A percentile compares a stretch with the other conserved stretches of the same genome.
These are phyloP conservation scores for Casuarina equisetifolia DNA, from an alignment of 306 rosid genomes.

Conservation along the genomic window DNA sequence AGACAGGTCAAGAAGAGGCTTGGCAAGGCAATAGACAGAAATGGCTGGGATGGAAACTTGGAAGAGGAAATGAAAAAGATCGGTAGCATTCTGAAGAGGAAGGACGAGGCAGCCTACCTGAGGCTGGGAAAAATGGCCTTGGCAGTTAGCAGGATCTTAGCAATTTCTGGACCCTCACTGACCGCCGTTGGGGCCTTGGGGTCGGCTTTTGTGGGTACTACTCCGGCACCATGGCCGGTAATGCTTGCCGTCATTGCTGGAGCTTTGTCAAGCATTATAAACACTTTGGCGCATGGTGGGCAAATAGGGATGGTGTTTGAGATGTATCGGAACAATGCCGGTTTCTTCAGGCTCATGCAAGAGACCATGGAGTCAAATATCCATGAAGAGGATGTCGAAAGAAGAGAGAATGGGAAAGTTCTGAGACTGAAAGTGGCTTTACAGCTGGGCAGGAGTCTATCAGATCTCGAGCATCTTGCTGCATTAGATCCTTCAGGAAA, in stretches of 20 bases:
- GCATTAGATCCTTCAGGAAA: slow-evolving; percentile 9
- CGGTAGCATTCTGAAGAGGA: slow-evolving; percentile 37
- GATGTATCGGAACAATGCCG: slow-evolving; percentile 53
- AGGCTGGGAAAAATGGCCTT: slow-evolving; percentile 44
- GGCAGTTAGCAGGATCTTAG: slow-evolving; percentile 49
- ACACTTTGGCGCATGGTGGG: slow-evolving; percentile 72
- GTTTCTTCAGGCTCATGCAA: slow-evolving; percentile 67
- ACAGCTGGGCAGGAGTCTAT: slow-evolving; percentile 41
- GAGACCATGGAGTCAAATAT: slow-evolving; percentile 52
- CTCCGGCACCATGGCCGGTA: slow-evolving; percentile 42
- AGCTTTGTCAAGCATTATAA: slow-evolving; percentile 61
- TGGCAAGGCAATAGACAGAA: slow-evolving; percentile 14
- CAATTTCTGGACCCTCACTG: slow-evolving; percentile 63
- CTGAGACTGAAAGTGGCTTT: slow-evolving; percentile 66
- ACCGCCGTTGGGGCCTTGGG: slow-evolving; percentile 64
- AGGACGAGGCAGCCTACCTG: slow-evolving; percentile 53
- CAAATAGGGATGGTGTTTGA: slow-evolving; percentile 91
- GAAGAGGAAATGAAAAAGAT: slow-evolving; percentile 64
- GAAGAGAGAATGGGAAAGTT: slow-evolving; percentile 68
- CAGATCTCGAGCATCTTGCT: slow-evolving; percentile 37
- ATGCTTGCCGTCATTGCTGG: slow-evolving; percentile 60
- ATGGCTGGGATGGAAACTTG: slow-evolving; percentile 62
- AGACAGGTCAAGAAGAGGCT: slow-evolving; percentile 17
- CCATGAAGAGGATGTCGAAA: slow-evolving; percentile 37
- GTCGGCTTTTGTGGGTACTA: slow-evolving; percentile 39